phyloP scores from a whole-genome alignment of 2,329 filamentous ascomycete species.

The Davidsoniella neocaledoniae region DNA sequence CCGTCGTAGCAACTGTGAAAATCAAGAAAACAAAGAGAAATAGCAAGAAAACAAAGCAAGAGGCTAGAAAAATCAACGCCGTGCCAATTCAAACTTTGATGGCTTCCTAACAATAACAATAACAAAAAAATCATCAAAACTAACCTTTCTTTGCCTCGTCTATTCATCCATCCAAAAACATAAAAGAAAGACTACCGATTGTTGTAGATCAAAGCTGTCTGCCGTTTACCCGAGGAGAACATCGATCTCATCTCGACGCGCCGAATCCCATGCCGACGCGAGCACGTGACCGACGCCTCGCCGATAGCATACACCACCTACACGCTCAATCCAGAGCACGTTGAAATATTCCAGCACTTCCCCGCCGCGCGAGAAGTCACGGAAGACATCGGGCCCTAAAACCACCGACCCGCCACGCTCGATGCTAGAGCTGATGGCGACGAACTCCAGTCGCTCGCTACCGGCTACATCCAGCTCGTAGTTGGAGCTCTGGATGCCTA shows the following conservation, averaged over 20 bases:
- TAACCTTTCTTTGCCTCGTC: not conserved
- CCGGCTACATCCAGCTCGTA: conserved; percentile 21
- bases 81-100: not conserved
- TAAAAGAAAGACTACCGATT: not conserved
- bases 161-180: not conserved
- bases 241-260: conserved; percentile 23
- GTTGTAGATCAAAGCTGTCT: not conserved
- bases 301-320: conserved; percentile 25
- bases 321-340: conserved; percentile 29
- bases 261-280: conserved; percentile 24
- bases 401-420: conserved; percentile 27
- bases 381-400: conserved; percentile 24
- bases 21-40: not conserved
- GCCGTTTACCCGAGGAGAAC: conserved; percentile 24
- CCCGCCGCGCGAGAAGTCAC: conserved; percentile 21
- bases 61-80: not conserved
- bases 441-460: conserved; percentile 27
- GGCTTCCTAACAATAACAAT: not conserved
- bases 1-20: too few relatives aligned
- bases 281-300: conserved; percentile 27
- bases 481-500: conserved; percentile 29
- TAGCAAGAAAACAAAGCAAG: not conserved
- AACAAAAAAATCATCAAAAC: not conserved
- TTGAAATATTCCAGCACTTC: conserved; percentile 29
- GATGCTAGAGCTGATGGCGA: conserved; percentile 25